Conservation (phyloP, 371 early-diverging fungal genomes). For the Apophysomyces elegans region DNA sequence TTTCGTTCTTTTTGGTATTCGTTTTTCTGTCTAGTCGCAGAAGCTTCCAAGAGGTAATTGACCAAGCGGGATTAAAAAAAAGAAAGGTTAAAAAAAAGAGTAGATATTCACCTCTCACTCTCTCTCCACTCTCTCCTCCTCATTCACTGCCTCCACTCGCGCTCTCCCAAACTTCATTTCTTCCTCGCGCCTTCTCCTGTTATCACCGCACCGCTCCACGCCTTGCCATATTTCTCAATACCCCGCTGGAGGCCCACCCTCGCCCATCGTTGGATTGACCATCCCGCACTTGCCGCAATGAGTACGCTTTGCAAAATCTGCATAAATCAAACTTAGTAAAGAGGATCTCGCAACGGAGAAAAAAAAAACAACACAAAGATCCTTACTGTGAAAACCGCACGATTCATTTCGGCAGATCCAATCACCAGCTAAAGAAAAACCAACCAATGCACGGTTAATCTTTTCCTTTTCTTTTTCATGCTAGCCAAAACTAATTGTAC, state of each 20-base stretch:
- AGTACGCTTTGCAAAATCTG: constrained; percentile 28
- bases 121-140: background rate
- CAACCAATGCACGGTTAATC: background rate
- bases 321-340: background rate
- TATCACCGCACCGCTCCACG: constrained; percentile 11
- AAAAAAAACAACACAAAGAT: background rate
- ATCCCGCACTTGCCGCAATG: constrained; percentile 25
- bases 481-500: background rate
- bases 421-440: constrained; percentile 15
- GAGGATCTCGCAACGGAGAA: too few species aligned
- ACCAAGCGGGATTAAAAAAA: constrained; percentile 7
- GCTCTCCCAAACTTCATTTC: constrained; percentile 4
- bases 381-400: constrained; percentile 26
- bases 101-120: constrained; percentile 13
- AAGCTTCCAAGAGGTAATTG: constrained; percentile 3
- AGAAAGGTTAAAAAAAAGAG: constrained; percentile 12
- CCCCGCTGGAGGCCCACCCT: constrained; percentile 14
- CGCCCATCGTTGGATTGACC: constrained; percentile 17
- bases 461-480: background rate
- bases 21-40: constrained; percentile 5
- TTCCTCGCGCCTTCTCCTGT: constrained; percentile 1
- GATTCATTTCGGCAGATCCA: constrained; percentile 23
- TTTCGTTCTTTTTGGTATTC: background rate
- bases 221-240: constrained; percentile 13
- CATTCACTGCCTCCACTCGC: constrained; percentile 11